phyloP scores from a whole-genome alignment of 805 yeast genomes.

The Saccharomycopsis fermentans region DNA sequence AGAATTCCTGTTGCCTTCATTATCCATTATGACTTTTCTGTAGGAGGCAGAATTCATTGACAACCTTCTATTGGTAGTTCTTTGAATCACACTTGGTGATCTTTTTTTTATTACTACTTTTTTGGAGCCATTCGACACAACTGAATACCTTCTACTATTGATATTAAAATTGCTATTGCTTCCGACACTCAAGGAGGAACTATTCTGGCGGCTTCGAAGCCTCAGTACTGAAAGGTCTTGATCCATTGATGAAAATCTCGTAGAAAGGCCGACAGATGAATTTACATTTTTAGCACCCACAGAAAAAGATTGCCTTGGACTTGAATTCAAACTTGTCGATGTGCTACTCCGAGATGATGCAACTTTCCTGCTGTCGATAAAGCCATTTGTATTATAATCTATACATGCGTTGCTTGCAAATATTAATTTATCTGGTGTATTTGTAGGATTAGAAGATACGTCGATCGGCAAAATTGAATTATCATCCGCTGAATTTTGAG shows the following conservation, averaged over 20 bases:
- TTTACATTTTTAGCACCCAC: neutral
- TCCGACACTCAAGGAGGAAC: neutral
- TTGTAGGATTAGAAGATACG: neutral
- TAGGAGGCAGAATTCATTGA: neutral
- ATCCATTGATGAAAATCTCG: neutral
- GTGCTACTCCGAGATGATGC: neutral
- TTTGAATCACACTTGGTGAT: neutral
- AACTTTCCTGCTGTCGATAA: neutral
- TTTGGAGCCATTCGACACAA: constrained; percentile 6
- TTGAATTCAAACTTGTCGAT: neutral
- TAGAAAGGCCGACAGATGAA: neutral
- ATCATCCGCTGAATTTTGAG: neutral
- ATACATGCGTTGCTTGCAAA: neutral
- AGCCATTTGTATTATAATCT: neutral
- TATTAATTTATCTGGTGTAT: neutral
- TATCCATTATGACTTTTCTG: neutral
- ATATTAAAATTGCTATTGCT: neutral
- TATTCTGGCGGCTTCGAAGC: neutral
- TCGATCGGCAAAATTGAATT: neutral
- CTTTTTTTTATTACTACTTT: constrained; percentile 6
- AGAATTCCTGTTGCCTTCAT: neutral
- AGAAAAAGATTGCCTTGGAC: neutral
- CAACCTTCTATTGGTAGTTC: neutral
- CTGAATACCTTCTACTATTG: constrained; percentile 5
- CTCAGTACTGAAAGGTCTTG: neutral